Evolutionary conservation across 2,329 filamentous ascomycete genomes (phyloP).

Genomic region (Trematosphaeria pertusa): DNA sequence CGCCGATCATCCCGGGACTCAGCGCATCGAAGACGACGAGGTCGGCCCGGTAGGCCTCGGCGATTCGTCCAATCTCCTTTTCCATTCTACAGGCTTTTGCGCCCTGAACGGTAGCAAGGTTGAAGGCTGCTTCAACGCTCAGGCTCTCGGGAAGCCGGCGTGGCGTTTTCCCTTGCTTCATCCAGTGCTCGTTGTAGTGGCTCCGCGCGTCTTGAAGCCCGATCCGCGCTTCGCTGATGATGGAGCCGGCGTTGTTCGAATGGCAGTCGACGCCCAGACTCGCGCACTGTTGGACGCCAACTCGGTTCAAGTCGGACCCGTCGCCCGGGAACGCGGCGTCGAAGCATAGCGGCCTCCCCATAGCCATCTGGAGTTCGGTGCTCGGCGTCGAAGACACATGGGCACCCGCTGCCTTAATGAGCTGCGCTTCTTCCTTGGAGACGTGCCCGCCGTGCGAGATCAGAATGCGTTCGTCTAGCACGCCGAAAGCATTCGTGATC

Average conservation of each 20-base stretch:
- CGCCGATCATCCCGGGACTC: slow-evolving; percentile 52
- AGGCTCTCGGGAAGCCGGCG: slow-evolving; percentile 54
- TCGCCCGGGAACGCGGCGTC: slow-evolving; percentile 28
- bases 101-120: slow-evolving; percentile 58
- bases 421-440: slow-evolving; percentile 42
- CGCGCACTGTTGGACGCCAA: slow-evolving; percentile 48
- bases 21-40: slow-evolving; percentile 56
- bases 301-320: slow-evolving; percentile 18
- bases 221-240: slow-evolving; percentile 56
- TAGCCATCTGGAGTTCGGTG: slow-evolving; percentile 60
- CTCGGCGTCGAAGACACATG: slow-evolving; percentile 56
- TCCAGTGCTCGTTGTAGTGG: slow-evolving; percentile 50
- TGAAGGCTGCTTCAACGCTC: slow-evolving; percentile 55
- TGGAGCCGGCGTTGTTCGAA: slow-evolving; percentile 58
- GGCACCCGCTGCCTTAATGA: slow-evolving; percentile 44
- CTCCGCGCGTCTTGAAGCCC: slow-evolving; percentile 59
- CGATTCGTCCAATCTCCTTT: slow-evolving; percentile 53
- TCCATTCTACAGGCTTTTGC: slow-evolving; percentile 54
- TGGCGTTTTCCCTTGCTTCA: slow-evolving; percentile 54
- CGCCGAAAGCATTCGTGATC: slow-evolving; percentile 41
- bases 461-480: slow-evolving; percentile 53
- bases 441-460: slow-evolving; percentile 51
- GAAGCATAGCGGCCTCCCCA: slow-evolving; percentile 48
- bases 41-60: slow-evolving; percentile 57
- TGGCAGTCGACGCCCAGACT: slow-evolving; percentile 64